Conservation (phyloP, 2,329 filamentous ascomycete genomes). For the Aspergillus terreus region DNA sequence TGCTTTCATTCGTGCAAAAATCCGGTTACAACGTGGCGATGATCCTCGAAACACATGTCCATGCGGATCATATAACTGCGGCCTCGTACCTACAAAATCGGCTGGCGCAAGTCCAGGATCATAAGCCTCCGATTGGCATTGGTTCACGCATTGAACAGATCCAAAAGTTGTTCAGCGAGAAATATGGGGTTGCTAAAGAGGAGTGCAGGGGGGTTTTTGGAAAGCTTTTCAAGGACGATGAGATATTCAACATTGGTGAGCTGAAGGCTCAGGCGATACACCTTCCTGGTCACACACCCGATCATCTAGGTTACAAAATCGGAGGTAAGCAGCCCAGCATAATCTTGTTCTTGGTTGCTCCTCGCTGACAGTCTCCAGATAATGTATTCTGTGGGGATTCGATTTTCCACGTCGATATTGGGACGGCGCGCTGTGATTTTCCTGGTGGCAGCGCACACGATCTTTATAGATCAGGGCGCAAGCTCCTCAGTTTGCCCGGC, state of each 20-base stretch:
- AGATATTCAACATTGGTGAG: conserved; percentile 51
- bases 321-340: conserved; percentile 31
- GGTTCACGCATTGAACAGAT: conserved; percentile 55
- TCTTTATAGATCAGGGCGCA: conserved; percentile 45
- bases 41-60: conserved; percentile 59
- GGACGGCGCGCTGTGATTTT: conserved; percentile 54
- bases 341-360: no score
- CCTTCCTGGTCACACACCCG: conserved; percentile 61
- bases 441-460: conserved; percentile 47
- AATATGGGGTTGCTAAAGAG: conserved; percentile 45
- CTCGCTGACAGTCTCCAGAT: conserved; percentile 26
- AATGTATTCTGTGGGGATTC: conserved; percentile 54
- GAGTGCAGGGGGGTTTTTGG: conserved; percentile 53
- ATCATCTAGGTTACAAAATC: conserved; percentile 60
- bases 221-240: conserved; percentile 53
- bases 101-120: conserved; percentile 35
- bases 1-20: conserved; percentile 45
- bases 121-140: conserved; percentile 51
- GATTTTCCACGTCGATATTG: conserved; percentile 51
- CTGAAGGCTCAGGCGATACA: conserved; percentile 51
- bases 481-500: conserved; percentile 42
- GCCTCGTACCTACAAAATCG: conserved; percentile 54
- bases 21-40: conserved; percentile 47
- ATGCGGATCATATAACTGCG: conserved; percentile 55
- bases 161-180: conserved; percentile 50